Base-by-base conservation (phyloP, 2,329 filamentous ascomycete species). In the Davidsoniella neocaledoniae region DNA sequence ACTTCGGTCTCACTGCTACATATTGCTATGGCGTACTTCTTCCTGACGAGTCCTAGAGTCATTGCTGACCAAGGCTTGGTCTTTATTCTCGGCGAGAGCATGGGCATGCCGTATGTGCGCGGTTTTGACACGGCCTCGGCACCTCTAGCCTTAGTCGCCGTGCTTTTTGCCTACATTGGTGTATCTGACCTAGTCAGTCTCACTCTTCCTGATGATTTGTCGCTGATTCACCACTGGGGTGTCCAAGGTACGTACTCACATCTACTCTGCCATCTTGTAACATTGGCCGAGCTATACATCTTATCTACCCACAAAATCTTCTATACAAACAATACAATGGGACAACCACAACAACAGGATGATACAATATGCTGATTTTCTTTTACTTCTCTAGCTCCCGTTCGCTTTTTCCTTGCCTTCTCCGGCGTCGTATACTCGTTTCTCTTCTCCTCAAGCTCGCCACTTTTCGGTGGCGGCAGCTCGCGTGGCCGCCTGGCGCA, bases 1-100 rank as follows among this genome's bases (percentile, higher is more conserved):
- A 82, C 84, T 57, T 81, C 79, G 48, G 69, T 94, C 57, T 83
- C 83, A 57, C 74, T 94, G 61, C 86, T 91, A 68, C 85, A 94
- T 66, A 65, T 94, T 56, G 85, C 84, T 5, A 70, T 91, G 45
- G 86, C 81, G 58, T 87, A 81, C 65, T 86, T 91, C 68, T 82
- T 95, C 67, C 72, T 93, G 58, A 81, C 77, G 40, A 79, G 73
- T 52, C 88, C 88, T 5, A 67, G 68, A 54, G 71, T 75, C 41
- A 72, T 95, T 58, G 78, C 83, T 45, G 81, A 90, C 60, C 86
- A 93, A 59, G 79, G 81, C 48, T 64, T 94, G 19, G 84, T 94
- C 44, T 85, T 78, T 57, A 74, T 94, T 26, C 67, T 94, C 23
- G 86, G 86, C 49, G 83, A 93, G 64, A 78, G 84, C 48, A 84